A percentile compares a stretch with the other conserved stretches of the same genome.
phyloP scores from a whole-genome alignment of 371 early-diverging fungal species.

The Zopfochytrium polystomum region DNA sequence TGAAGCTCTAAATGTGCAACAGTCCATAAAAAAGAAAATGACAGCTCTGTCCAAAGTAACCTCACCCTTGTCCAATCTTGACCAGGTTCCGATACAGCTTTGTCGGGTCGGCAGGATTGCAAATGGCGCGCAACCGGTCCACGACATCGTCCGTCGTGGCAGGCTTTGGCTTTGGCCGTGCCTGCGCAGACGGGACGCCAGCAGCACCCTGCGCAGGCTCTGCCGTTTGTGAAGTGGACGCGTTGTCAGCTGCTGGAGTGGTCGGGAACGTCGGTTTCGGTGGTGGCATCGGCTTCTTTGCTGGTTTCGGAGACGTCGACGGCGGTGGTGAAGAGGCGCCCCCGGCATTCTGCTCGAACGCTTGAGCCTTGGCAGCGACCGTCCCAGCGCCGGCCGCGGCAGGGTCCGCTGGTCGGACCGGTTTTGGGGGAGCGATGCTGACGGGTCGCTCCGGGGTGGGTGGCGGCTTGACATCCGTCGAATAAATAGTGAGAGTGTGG shows the following conservation, averaged over 20 bases:
- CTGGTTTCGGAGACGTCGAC: conserved; percentile 23
- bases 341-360: conserved; percentile 25
- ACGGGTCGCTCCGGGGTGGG: too few relatives aligned
- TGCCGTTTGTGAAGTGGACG: background rate
- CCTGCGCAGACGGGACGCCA: conserved; percentile 21
- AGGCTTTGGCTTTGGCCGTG: conserved; percentile 24
- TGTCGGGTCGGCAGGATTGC: conserved; percentile 84
- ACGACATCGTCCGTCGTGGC: conserved; percentile 56
- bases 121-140: conserved; percentile 76
- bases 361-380: conserved; percentile 35
- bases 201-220: too few relatives aligned
- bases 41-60: background rate
- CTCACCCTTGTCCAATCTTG: conserved; percentile 92
- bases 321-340: background rate
- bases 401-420: background rate
- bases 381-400: conserved; percentile 12
- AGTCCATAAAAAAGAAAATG: conserved; percentile 2
- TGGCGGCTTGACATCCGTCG: conserved; percentile 39
- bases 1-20: conserved; percentile 66
- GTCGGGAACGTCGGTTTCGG: too few relatives aligned
- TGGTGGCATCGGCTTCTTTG: conserved; percentile 14
- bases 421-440: background rate
- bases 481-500: conserved; percentile 48
- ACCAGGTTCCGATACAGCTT: conserved; percentile 63
- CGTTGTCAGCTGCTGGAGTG: conserved; percentile 1